Base-by-base conservation (phyloP, 164 flowering plant species). In the Chimonanthus praecox region DNA sequence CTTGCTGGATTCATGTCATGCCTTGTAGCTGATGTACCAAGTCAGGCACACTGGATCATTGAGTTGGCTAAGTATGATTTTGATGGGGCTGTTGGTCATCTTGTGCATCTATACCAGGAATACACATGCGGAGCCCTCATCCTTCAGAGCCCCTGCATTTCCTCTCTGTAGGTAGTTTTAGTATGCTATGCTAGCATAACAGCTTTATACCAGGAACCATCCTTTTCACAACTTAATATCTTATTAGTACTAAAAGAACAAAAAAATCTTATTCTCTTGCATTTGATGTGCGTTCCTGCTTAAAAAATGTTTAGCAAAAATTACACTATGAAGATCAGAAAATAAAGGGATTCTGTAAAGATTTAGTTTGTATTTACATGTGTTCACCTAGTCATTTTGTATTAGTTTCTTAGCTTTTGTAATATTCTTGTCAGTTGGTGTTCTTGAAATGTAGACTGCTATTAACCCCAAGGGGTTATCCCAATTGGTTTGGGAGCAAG, bases 81-180 rank as follows among this genome's bases (percentile, higher is more conserved):
- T 75, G 68, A 65, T 20, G 83, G 78, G 61, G 94, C 97, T 65
- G 71, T 51, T 62, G 94, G 88, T 72, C 78, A 94, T 83, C 81
- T 94, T 50, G 83, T 94, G 87, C 92, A 76, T 94, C 98, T 51
- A 78, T 89, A 51, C 98, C 98, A 20, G 98, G 98, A 78, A 74
- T 91, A 65, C 87, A 94, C 82, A 81, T 81, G 7, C 78, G 58
- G 21, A 79, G 76, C 70, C 81, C 83, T 3, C 64, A 51, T 70
- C 71, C 71, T 6, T 64, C 74, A 18, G 82, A 84, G 67, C 76
- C 78, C 51, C 67, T 72, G 72, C 77, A 80, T 50, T 66, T 61
- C 51, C 49, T 83, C 61, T 75, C 80, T 45, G 90, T 89, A 71
- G 85, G 90, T 85, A 7, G 62, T 43, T 16, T 64, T 73, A 49